Base-by-base conservation (phyloP, 2,329 filamentous ascomycete species). In the Calonectria multiphialidica region DNA sequence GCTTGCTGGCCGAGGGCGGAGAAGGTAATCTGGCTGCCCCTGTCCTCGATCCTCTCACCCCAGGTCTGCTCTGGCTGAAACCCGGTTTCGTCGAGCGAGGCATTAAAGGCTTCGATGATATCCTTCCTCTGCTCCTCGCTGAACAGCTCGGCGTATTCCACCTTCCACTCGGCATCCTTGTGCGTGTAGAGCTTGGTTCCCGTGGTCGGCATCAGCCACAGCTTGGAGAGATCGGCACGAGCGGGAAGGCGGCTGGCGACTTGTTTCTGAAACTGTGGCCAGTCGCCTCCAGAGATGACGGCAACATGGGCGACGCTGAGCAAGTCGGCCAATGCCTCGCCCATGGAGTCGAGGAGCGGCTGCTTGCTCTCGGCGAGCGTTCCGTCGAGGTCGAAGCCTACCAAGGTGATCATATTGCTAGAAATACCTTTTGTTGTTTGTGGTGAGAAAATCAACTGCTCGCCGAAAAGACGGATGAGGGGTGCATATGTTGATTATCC, bases 321-420 rank as follows among this genome's bases (percentile, higher is more conserved):
- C 10, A 55, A 35, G 4, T 55, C 50, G 28, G 50, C 50, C 18
- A 55, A 35, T 21, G 50, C 50, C 30, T 55, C 53, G 50, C 50
- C 53, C 53, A 57, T 57, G 1, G 53, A 57, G 28, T 57, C 53
- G n/a, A 57, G 53, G 18, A 57, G 53, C 12, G 53, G 53, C 53
- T 37, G 53, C n/a, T 57, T 57, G 53, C 53, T 57, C 53, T 57
- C 53, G 15, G 53, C 53, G n/a, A 57, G 53, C 33, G 30, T 57
- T 13, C 53, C 53, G 5, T 57, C 53, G 10, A 57, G 53, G n/a
- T 57, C 53, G 18, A 57, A 57, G 8, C 10, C 53, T 23, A 37
- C 53, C 12, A 57, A 35, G 8, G 53, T 57, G 33, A 57, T 57
- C 30, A 57, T 57, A 16, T 40, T 57, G 10, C 23, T 13, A 10